These are phyloP conservation scores for Aureobasidium sp. DNA, from an alignment of 2,329 filamentous ascomycete species.

Conservation along the genomic window DNA sequence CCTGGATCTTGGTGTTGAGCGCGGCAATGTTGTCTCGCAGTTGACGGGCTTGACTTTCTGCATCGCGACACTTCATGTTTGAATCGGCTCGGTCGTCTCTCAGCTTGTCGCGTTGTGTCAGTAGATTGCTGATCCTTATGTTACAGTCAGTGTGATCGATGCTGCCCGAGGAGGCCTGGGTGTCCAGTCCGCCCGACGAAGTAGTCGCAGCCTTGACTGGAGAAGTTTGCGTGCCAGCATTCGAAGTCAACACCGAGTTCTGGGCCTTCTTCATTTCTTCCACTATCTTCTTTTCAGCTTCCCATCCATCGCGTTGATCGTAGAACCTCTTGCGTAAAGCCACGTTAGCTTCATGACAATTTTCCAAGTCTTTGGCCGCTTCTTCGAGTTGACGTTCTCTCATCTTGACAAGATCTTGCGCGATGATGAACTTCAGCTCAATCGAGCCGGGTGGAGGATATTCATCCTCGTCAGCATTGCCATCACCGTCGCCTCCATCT, in stretches of 20 bases:
- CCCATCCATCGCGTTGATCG: not conserved
- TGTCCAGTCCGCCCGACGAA: not conserved
- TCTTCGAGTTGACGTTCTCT: not conserved
- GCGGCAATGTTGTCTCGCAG: not conserved
- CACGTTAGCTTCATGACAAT: not conserved
- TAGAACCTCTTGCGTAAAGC: not conserved
- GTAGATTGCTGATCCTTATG: not conserved
- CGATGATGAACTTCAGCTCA: not conserved
- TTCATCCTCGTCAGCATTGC: not conserved
- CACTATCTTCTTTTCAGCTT: not conserved
- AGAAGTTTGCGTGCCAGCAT: not conserved
- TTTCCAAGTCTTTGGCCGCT: not conserved
- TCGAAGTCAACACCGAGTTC: not conserved
- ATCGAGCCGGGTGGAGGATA: not conserved
- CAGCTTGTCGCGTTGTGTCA: not conserved
- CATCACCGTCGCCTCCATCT: not conserved
- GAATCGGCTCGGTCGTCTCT: not conserved
- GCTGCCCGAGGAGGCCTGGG: not conserved
- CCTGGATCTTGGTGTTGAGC: not conserved
- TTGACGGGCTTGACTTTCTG: not conserved
- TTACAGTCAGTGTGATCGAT: not conserved
- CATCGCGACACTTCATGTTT: not conserved
- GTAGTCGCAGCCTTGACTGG: not conserved
- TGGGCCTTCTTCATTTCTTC: not conserved
- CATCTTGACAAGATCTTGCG: not conserved